These are phyloP conservation scores for Zychaea mexicana DNA, from an alignment of 371 early-diverging fungal genomes.

Conservation along the genomic window DNA sequence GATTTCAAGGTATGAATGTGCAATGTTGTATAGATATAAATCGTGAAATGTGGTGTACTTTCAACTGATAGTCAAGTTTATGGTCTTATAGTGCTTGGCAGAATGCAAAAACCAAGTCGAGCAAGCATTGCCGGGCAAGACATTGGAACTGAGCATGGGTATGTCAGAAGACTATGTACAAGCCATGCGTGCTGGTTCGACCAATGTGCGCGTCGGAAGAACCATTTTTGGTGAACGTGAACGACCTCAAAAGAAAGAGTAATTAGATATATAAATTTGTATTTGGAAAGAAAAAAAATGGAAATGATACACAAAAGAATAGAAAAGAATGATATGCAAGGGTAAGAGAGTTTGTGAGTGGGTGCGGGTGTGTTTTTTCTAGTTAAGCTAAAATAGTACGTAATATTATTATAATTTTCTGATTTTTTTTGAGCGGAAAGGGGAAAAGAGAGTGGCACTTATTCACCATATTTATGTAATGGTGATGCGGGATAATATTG, in stretches of 20 bases:
- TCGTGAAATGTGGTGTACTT: conserved; percentile 7
- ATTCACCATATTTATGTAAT: conserved; percentile 12
- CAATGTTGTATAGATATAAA: conserved; percentile 8
- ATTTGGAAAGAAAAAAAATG: conserved; percentile 6
- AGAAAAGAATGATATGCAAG: neutral
- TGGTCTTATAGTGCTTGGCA: conserved; percentile 42
- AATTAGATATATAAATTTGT: neutral
- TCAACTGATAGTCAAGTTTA: no score
- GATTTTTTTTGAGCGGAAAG: no score
- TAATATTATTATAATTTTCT: no score
- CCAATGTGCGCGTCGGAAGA: conserved; percentile 91
- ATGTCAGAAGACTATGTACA: conserved; percentile 94
- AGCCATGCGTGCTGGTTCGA: conserved; percentile 84
- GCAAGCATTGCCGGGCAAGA: conserved; percentile 22
- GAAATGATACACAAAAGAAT: neutral
- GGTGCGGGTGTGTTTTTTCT: no score
- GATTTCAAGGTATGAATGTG: conserved; percentile 73
- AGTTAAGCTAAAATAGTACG: no score
- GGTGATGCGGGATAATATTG: conserved; percentile 18
- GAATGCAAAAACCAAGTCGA: conserved; percentile 40
- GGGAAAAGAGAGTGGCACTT: neutral
- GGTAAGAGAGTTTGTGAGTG: neutral
- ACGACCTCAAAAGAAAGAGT: conserved; percentile 11
- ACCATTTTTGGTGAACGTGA: conserved; percentile 84
- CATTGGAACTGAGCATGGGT: conserved; percentile 92